phyloP scores from a whole-genome alignment of 179 eudicot species.

The Silene vulgaris region DNA sequence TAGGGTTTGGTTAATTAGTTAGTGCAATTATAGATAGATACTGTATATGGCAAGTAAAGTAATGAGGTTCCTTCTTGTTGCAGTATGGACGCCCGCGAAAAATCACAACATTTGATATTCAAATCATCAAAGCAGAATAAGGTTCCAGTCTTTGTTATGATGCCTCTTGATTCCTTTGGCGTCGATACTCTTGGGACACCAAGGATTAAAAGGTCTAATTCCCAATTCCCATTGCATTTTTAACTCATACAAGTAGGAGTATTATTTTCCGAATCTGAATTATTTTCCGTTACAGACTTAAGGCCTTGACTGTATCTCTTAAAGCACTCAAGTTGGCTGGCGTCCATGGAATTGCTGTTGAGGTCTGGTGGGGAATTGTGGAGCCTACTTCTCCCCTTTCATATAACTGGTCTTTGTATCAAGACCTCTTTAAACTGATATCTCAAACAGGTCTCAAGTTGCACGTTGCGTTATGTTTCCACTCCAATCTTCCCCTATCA shows the following conservation, averaged over 20 bases:
- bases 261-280: too few species aligned
- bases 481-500: constrained; percentile 44
- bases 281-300: constrained; percentile 38
- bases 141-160: constrained; percentile 57
- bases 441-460: constrained; percentile 52
- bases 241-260: too few species aligned
- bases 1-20: too few species aligned
- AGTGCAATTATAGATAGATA: too few species aligned
- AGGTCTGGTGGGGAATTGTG: constrained; percentile 73
- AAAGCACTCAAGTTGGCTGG: constrained; percentile 68
- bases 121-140: constrained; percentile 51
- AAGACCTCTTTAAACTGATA: constrained; percentile 49
- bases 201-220: constrained; percentile 35
- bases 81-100: constrained; percentile 63
- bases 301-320: constrained; percentile 53
- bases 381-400: constrained; percentile 46
- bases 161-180: constrained; percentile 55
- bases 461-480: constrained; percentile 57
- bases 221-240: too few species aligned
- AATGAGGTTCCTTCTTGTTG: constrained; percentile 5
- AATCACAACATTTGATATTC: constrained; percentile 40
- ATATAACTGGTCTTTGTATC: constrained; percentile 59
- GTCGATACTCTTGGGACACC: constrained; percentile 46
- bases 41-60: too few species aligned
- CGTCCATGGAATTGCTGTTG: constrained; percentile 64